Base-by-base conservation (phyloP, 441 rosid genomes). In the Jatropha multifida region DNA sequence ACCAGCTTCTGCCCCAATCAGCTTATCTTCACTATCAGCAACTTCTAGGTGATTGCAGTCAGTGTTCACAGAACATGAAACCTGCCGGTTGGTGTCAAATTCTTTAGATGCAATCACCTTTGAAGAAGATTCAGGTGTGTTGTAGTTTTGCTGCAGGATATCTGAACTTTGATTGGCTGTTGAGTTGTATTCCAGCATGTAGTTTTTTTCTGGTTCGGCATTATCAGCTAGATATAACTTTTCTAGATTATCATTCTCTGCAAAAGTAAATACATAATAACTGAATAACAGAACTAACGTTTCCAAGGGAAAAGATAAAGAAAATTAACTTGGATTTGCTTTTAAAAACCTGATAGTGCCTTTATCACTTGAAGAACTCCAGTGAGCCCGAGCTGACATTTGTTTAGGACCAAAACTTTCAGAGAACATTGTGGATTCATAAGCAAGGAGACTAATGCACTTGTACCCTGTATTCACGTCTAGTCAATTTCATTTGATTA, bases 1-100 rank as follows among this genome's bases (percentile, higher is more conserved):
- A 68, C 49, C 81, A 51, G 79, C 84, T 78, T 82, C 89, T 68
- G 8, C 77, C 69, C 46, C 69, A 9, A 42, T 56, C 59, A 81
- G 68, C 20, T 86, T 86, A 74, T 93, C 99, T 86, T 94, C 96
- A 69, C 98, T 96, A 77, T 94, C 98, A n/a, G 96, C 94, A 68
- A 92, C 97, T 87, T 89, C 92, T 3, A 94, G 90, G 62, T 73
- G 74, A 77, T 80, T 71, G 77, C 80, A 80, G 26, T 85, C 81
- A 11, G 79, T 82, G 83, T 79, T 82, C 74, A 76, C 46, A 37
- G 62, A 80, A 77, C 90, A 88, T 65, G 77, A 38, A 46, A 40
- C 78, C 42, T 79, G 75, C 77, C 73, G 79, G 74, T 76, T 75
- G 49, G 63, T 65, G 32, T 65, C 78, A 27, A 48, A 73, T 77